Conservation (phyloP, 2,329 filamentous ascomycete genomes). For the Coniochaeta prunicola region DNA sequence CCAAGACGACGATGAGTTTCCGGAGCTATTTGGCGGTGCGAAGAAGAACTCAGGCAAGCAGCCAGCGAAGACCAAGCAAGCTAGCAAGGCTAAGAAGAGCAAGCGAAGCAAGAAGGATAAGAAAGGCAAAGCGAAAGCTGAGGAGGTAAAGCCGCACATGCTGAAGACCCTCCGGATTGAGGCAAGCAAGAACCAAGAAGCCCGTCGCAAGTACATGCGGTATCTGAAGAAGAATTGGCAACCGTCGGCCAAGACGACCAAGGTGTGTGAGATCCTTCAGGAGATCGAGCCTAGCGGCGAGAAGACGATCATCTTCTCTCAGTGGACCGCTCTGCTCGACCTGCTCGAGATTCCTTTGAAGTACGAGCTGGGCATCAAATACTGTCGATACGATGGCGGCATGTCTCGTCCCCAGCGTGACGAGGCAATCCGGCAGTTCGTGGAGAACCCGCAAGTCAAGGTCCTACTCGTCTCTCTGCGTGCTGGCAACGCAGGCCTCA, state of each 20-base stretch:
- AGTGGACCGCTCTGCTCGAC: conserved; percentile 74
- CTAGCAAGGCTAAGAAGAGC: conserved; percentile 24
- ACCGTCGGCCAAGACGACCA: conserved; percentile 68
- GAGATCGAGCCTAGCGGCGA: conserved; percentile 44
- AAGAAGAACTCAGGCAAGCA: not conserved
- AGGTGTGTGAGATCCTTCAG: conserved; percentile 57
- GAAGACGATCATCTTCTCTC: conserved; percentile 77
- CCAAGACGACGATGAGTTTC: conserved; percentile 19
- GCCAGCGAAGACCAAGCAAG: conserved; percentile 27
- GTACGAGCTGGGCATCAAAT: conserved; percentile 42
- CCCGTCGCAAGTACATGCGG: conserved; percentile 61
- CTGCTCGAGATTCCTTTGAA: conserved; percentile 66
- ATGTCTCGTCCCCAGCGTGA: conserved; percentile 63
- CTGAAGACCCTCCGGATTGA: conserved; percentile 52
- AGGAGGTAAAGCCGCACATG: conserved; percentile 27
- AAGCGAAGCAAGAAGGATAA: conserved; percentile 26
- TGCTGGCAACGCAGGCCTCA: conserved; percentile 79
- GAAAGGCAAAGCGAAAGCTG: conserved; percentile 37
- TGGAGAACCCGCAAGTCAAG: conserved; percentile 47
- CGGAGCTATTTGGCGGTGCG: not conserved
- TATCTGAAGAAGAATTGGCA: conserved; percentile 64
- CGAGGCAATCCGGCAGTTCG: conserved; percentile 59
- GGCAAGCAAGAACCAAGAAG: conserved; percentile 53
- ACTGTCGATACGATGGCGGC: conserved; percentile 68
- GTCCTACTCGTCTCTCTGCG: conserved; percentile 75